phyloP scores from a whole-genome alignment of 169 alveolate genomes.

The Ichthyophthirius multifiliis region DNA sequence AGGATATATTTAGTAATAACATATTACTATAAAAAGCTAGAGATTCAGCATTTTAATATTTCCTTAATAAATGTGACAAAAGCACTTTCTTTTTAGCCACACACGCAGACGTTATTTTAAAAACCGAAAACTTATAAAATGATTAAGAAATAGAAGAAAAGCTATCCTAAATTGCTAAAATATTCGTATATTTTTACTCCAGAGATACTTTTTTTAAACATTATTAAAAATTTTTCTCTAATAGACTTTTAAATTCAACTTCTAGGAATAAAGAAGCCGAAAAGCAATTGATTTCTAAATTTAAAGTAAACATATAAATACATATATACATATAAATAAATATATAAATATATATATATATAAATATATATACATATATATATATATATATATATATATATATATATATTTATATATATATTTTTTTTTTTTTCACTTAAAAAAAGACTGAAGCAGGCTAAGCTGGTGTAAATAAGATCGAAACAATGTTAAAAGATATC shows the following conservation, averaged over 20 bases:
- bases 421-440: background rate
- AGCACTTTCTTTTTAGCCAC: conserved; percentile 55
- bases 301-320: conserved; percentile 51
- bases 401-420: too few species aligned
- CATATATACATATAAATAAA: too few species aligned
- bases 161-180: conserved; percentile 44
- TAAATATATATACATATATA: too few species aligned
- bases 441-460: conserved; percentile 43
- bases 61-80: conserved; percentile 47
- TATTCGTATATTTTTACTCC: conserved; percentile 50
- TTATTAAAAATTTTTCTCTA: conserved; percentile 48
- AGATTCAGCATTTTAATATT: conserved; percentile 51
- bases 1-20: conserved; percentile 48
- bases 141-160: conserved; percentile 45
- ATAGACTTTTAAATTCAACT: conserved; percentile 48
- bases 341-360: too few species aligned
- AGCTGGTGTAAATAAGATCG: conserved; percentile 43
- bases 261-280: conserved; percentile 47
- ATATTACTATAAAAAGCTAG: conserved; percentile 48
- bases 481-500: conserved; percentile 67
- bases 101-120: conserved; percentile 47
- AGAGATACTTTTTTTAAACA: conserved; percentile 62
- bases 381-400: too few species aligned
- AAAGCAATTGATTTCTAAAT: conserved; percentile 43
- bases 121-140: background rate